Evolutionary conservation across 768 basidiomycete species (phyloP).

Genomic region (Agaricus sinodeliciosus): DNA sequence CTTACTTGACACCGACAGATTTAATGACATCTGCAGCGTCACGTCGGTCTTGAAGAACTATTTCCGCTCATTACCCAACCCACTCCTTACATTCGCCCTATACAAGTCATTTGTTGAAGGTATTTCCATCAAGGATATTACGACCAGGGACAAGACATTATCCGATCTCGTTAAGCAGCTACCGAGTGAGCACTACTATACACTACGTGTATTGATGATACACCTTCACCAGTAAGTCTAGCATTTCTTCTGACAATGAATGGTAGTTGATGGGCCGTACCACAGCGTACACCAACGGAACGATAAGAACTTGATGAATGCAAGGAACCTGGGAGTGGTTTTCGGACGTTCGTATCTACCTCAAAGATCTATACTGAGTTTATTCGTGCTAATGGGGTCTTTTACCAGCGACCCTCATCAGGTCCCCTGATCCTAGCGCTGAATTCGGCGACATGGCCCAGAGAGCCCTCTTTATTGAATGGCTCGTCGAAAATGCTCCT

Average conservation of each 20-base stretch:
- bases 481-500: slow-evolving; percentile 87
- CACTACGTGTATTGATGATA: slow-evolving; percentile 73
- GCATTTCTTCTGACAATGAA: background rate
- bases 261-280: slow-evolving; percentile 18
- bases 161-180: slow-evolving; percentile 67
- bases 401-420: slow-evolving; percentile 84
- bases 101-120: slow-evolving; percentile 87
- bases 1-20: slow-evolving; percentile 76
- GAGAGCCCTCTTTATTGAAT: slow-evolving; percentile 88
- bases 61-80: slow-evolving; percentile 88
- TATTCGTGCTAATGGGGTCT: slow-evolving; percentile 11
- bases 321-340: slow-evolving; percentile 92
- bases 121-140: slow-evolving; percentile 59
- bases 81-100: slow-evolving; percentile 83
- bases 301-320: slow-evolving; percentile 86
- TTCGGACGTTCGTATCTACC: slow-evolving; percentile 80
- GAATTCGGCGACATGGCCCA: slow-evolving; percentile 99
- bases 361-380: background rate
- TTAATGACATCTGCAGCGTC: slow-evolving; percentile 96
- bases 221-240: slow-evolving; percentile 74
- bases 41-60: slow-evolving; percentile 97
- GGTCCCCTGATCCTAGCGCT: slow-evolving; percentile 75
- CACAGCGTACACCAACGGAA: slow-evolving; percentile 54
- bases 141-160: slow-evolving; percentile 52
- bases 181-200: slow-evolving; percentile 84